Base-by-base conservation (phyloP, 2,329 filamentous ascomycete genomes). In the Botryotinia calthae region DNA sequence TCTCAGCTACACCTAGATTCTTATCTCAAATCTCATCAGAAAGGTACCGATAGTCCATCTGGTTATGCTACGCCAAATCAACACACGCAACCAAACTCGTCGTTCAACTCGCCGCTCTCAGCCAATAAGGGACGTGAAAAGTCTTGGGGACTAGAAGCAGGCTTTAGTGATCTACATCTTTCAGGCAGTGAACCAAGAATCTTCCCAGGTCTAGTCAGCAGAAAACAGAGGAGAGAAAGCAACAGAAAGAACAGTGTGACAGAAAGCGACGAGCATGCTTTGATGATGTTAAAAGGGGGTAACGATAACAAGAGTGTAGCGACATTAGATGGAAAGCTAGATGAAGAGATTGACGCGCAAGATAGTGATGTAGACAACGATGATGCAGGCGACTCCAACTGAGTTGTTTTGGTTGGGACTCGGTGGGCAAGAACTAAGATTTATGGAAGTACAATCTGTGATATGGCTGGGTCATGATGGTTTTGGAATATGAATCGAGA, bases 171-270 rank as follows among this genome's bases (percentile, higher is more conserved):
- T 74, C 76, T 83, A 71, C 85, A 88, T 76, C 79, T 89, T 18
- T 87, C 85, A 20, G 88, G 86, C 5, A 86, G 84, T 66, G 91
- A 93, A 80, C 92, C 91, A 18, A 87, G 86, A 75, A 89, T 93
- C 75, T 92, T 93, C 76, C 92, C 92, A 0, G 92, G 92, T 0
- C 86, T 94, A 46, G 86, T 94, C 69, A 82, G 84, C 70, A 74
- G 80, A n/a, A 74, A 74, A 18, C 79, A 80, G 69, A 76, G 78
- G 64, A 73, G 75, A 44, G 76, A 79, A 37, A 80, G 76, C 62
- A 70, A 73, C 6, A 75, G 78, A 54, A 74, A 78, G 75, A 76
- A 76, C 42, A 79, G 78, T 70, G 70, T 67, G 72, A 78, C 77
- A 61, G 79, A 79, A 71, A 77, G 72, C 69, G 78, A 79, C 72